A percentile compares a stretch with the other conserved stretches of the same genome.
These are phyloP conservation scores for Ceriops decandra DNA, from an alignment of 345 rosid genomes.

Conservation along the genomic window DNA sequence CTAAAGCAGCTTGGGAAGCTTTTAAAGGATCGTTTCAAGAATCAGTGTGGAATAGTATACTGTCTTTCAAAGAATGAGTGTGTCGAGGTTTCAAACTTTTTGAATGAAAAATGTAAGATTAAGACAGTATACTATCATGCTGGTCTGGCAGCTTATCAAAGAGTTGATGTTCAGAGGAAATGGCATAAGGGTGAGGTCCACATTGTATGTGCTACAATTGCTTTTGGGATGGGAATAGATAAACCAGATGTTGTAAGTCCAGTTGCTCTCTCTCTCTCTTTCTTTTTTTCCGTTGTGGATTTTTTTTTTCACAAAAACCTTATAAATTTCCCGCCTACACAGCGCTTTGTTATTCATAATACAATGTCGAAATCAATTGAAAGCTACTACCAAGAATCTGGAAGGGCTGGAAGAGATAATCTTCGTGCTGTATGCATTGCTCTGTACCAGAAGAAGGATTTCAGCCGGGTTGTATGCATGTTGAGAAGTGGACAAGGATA, in stretches of 20 bases:
- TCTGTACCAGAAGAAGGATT: conserved; percentile 89
- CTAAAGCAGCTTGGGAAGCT: conserved; percentile 81
- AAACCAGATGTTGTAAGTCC: conserved; percentile 79
- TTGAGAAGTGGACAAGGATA: conserved; percentile 65
- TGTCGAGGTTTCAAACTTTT: conserved; percentile 63
- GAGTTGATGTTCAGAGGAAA: conserved; percentile 72
- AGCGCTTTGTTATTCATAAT: conserved; percentile 88
- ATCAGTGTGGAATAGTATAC: conserved; percentile 77
- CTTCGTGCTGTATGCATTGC: conserved; percentile 61
- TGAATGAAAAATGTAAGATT: conserved; percentile 69
- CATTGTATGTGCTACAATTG: conserved; percentile 83
- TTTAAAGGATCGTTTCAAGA: conserved; percentile 54
- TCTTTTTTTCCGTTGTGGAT: not conserved
- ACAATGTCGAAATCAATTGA: conserved; percentile 88
- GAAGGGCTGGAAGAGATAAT: conserved; percentile 89
- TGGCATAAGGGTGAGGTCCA: conserved; percentile 83
- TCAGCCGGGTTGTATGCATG: conserved; percentile 90
- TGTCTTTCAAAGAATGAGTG: conserved; percentile 91
- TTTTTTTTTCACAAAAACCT: not conserved
- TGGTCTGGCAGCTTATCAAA: conserved; percentile 66
- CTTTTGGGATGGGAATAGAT: conserved; percentile 99
- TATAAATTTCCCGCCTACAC: conserved; percentile 8
- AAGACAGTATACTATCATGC: conserved; percentile 77
- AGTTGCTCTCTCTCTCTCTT: not conserved
- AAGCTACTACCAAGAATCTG: conserved; percentile 95